A percentile compares a stretch with the other conserved stretches of the same genome.
Evolutionary conservation across 2,329 filamentous ascomycete species (phyloP).

Genomic region (Fusarium agapanthi): DNA sequence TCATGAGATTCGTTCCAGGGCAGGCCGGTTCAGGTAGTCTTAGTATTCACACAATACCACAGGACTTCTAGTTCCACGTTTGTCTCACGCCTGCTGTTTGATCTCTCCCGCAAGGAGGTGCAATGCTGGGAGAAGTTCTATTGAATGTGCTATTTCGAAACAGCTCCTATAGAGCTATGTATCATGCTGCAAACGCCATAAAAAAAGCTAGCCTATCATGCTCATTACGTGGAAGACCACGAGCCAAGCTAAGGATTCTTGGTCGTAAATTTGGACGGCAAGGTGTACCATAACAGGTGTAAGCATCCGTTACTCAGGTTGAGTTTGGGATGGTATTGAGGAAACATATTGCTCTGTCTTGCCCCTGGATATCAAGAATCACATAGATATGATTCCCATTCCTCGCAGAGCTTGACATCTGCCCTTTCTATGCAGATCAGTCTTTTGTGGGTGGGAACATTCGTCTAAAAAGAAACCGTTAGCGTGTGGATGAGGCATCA

Average conservation of each 20-base stretch:
- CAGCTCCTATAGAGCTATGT: neutral
- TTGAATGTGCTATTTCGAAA: neutral
- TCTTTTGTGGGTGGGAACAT: slow-evolving; percentile 37
- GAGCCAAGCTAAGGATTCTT: neutral
- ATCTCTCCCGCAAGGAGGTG: neutral
- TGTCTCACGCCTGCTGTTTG: neutral
- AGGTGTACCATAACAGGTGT: neutral
- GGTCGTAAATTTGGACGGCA: neutral
- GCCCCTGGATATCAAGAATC: neutral
- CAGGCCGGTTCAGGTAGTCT: neutral
- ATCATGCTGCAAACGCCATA: neutral
- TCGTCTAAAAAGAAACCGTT: slow-evolving; percentile 21
- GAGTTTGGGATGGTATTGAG: neutral
- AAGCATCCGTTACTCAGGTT: too few species aligned
- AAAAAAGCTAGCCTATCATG: neutral
- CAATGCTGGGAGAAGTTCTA: neutral
- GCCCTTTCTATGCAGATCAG: neutral
- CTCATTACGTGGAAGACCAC: neutral
- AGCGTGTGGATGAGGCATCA: neutral
- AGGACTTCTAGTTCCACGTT: neutral
- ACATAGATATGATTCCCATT: neutral
- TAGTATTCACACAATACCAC: neutral
- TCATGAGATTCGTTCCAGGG: neutral
- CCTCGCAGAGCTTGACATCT: slow-evolving; percentile 9
- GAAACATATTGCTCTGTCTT: neutral